A percentile compares a stretch with the other conserved stretches of the same genome.
Conservation (phyloP, 1,139 yeast species). For the Saccharomyces hybrid region DNA sequence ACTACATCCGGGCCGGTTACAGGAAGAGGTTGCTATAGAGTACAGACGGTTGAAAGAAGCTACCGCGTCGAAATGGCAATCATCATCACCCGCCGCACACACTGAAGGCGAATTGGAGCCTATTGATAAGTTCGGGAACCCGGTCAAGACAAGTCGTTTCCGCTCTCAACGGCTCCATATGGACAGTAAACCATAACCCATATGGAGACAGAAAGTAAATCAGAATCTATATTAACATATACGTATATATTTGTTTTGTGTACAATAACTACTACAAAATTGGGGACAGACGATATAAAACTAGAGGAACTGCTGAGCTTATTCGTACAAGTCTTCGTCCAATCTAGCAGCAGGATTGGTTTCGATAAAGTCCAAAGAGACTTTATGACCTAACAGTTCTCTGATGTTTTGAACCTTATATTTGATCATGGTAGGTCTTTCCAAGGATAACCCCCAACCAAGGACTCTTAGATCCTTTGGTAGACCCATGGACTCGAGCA, state of each 20-base stretch:
- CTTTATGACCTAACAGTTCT: conserved; percentile 92
- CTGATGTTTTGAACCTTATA: conserved; percentile 93
- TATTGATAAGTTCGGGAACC: conserved; percentile 58
- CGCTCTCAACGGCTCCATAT: conserved; percentile 45
- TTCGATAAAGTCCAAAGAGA: conserved; percentile 85
- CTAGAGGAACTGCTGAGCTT: not conserved
- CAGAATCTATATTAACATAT: not conserved
- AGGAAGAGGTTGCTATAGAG: conserved; percentile 43
- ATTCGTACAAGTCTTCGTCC: conserved; percentile 53
- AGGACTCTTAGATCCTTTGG: conserved; percentile 89
- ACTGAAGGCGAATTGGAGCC: conserved; percentile 48
- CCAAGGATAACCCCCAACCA: conserved; percentile 96
- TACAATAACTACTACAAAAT: not conserved
- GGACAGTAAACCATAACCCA: not conserved
- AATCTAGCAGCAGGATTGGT: conserved; percentile 96
- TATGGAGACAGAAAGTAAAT: not conserved
- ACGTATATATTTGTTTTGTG: not conserved
- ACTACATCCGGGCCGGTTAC: conserved; percentile 34
- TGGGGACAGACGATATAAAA: not conserved
- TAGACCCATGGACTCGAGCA: conserved; percentile 96
- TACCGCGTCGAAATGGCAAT: conserved; percentile 37
- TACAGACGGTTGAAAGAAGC: conserved; percentile 53
- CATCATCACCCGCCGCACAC: conserved; percentile 42
- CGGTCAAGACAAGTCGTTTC: conserved; percentile 56
- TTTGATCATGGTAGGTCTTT: conserved; percentile 98